Evolutionary conservation across 495 filamentous ascomycete genomes (phyloP).

Genomic region (Aspergillus ostianus): DNA sequence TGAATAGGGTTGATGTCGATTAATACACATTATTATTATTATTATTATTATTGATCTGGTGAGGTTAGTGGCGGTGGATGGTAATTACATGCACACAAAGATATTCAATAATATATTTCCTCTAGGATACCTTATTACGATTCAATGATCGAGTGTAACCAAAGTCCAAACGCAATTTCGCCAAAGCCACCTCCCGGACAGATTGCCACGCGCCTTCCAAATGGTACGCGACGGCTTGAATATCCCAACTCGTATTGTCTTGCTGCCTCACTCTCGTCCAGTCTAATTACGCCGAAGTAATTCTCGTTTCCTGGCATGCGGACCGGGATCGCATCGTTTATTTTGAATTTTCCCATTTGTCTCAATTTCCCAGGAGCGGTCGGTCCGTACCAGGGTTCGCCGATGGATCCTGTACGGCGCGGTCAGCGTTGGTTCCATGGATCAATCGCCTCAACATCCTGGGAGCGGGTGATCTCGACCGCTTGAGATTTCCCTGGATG

Average conservation of each 20-base stretch:
- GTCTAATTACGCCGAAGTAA: no score
- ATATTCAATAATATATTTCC: no score
- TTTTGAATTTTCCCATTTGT: slow-evolving; percentile 8
- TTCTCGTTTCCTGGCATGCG: neutral
- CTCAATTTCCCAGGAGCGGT: neutral
- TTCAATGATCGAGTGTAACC: neutral
- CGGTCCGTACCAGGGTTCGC: slow-evolving; percentile 9
- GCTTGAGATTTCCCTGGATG: neutral
- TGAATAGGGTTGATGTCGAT: no score
- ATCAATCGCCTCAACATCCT: slow-evolving; percentile 7
- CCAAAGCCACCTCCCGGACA: neutral
- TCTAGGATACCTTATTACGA: no score
- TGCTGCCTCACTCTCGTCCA: neutral
- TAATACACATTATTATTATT: no score
- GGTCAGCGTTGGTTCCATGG: slow-evolving; percentile 9
- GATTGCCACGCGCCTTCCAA: neutral
- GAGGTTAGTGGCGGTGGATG: no score
- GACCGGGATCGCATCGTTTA: neutral
- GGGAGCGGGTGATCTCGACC: slow-evolving; percentile 1
- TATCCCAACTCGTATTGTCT: neutral
- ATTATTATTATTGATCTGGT: no score
- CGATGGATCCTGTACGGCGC: neutral
- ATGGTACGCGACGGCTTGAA: slow-evolving; percentile 4
- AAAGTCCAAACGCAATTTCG: neutral
- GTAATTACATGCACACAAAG: no score